These are phyloP conservation scores for Aspergillus hortae DNA, from an alignment of 2,329 filamentous ascomycete genomes.

Conservation along the genomic window DNA sequence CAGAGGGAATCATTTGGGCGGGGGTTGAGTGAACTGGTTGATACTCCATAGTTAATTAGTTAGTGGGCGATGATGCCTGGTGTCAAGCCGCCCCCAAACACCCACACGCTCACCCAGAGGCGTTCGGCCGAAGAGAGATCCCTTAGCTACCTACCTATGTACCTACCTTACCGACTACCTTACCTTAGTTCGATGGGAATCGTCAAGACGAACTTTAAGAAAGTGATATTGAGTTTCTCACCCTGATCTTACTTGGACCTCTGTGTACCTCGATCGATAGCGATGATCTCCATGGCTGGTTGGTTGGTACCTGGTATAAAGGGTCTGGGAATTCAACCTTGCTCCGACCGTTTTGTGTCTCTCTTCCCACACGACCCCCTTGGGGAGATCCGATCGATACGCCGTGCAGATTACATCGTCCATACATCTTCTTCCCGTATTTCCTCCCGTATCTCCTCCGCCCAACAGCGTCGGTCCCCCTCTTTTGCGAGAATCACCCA, in stretches of 20 bases:
- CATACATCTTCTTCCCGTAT: too few relatives aligned
- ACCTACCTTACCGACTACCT: too few relatives aligned
- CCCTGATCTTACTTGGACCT: background rate
- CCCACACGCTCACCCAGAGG: too few relatives aligned
- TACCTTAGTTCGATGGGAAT: background rate
- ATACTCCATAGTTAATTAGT: background rate
- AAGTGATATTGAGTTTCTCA: background rate
- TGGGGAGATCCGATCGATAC: background rate
- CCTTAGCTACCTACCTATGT: too few relatives aligned
- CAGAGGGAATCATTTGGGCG: background rate
- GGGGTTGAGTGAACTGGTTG: slow-evolving; percentile 9
- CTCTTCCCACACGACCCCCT: background rate
- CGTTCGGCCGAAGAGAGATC: too few relatives aligned
- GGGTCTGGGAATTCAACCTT: background rate
- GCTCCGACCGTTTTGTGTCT: background rate
- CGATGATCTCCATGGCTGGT: too few relatives aligned
- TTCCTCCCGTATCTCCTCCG: background rate
- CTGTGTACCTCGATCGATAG: background rate
- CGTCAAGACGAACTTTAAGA: background rate
- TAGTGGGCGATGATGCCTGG: background rate
- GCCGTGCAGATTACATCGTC: background rate
- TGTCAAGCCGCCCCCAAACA: too few relatives aligned
- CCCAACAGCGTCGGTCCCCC: background rate
- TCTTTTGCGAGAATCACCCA: too few relatives aligned
- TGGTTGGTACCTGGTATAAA: background rate